Evolutionary conservation across 1,139 yeast genomes (phyloP), one percentile per base, ranked within the genome.

Genomic region (Blastobotrys buckinghamii): DNA sequence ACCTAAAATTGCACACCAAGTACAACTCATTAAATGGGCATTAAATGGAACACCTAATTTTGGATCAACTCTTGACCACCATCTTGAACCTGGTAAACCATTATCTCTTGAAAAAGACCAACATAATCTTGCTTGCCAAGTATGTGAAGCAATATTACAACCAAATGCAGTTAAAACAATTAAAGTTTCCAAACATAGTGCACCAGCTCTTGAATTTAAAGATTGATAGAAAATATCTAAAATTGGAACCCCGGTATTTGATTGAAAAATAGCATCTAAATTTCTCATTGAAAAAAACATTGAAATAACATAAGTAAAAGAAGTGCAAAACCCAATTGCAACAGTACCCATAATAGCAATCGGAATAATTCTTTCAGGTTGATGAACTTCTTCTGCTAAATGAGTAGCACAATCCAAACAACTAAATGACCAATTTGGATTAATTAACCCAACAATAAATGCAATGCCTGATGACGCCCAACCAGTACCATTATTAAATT

Each of bases 101-200:
- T 84, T 86, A 64, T 87, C 95, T 68, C 95, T 77, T 46, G 95
- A 86, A 1, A 89, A 84, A 12, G 87, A 78, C 72, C 95, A 78
- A 6, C 94, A 84, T 1, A 92, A 87, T 1, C 94, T 84, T 0
- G 95, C 86, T 42, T 86, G 73, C 24, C 9, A 92, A 74, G 34
- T 95, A 50, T 84, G 81, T 4, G 89, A 82, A 39, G 89, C 92
- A 63, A 85, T 84, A 19, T 84, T 59, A 39, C 85, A 78, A 22
- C 92, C 84, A 0, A 90, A 89, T 20, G 50, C 50, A 16, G 50
- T 50, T 38, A 83, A 70, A 78, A 69, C 50, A 81, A 82, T 72
- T 54, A 83, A 66, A 20, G 76, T 65, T 41, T 82, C 84, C 44
- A 84, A 70, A 51, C 78, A 73, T 38, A 76, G 63, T 19, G 82